These are phyloP conservation scores for Trichoderma sp. DNA, from an alignment of 2,329 filamentous ascomycete genomes.

Conservation along the genomic window DNA sequence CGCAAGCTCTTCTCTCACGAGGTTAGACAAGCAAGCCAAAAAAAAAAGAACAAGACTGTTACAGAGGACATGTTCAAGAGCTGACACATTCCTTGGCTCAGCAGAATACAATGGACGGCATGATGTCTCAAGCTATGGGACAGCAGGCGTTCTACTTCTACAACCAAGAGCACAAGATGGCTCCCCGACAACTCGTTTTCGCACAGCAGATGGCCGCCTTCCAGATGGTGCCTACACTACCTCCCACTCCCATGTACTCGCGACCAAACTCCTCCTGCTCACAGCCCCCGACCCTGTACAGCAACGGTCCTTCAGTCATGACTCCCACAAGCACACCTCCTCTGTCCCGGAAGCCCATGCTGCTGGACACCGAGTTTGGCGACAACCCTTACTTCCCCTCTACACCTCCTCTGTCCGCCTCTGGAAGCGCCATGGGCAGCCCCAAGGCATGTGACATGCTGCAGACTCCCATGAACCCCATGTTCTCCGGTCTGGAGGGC, in stretches of 20 bases:
- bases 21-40: slow-evolving; percentile 4
- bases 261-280: slow-evolving; percentile 65
- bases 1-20: background rate
- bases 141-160: slow-evolving; percentile 86
- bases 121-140: slow-evolving; percentile 61
- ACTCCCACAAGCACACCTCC: slow-evolving; percentile 68
- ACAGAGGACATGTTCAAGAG: background rate
- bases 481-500: slow-evolving; percentile 70
- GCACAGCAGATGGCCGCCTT: slow-evolving; percentile 44
- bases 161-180: slow-evolving; percentile 70
- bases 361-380: slow-evolving; percentile 73
- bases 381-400: slow-evolving; percentile 75
- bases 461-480: slow-evolving; percentile 78
- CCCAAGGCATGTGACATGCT: slow-evolving; percentile 75
- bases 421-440: slow-evolving; percentile 82
- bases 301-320: slow-evolving; percentile 59
- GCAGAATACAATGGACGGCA: slow-evolving; percentile 58
- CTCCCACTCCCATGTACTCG: slow-evolving; percentile 63
- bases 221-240: slow-evolving; percentile 53
- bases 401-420: slow-evolving; percentile 82
- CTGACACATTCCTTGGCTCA: slow-evolving; percentile 2
- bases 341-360: slow-evolving; percentile 73
- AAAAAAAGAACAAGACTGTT: background rate
- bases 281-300: slow-evolving; percentile 57
- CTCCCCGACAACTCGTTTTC: slow-evolving; percentile 74